These are phyloP conservation scores for Phytophthora tentaculata DNA, from an alignment of 352 stramenopile genomes.

Conservation along the genomic window DNA sequence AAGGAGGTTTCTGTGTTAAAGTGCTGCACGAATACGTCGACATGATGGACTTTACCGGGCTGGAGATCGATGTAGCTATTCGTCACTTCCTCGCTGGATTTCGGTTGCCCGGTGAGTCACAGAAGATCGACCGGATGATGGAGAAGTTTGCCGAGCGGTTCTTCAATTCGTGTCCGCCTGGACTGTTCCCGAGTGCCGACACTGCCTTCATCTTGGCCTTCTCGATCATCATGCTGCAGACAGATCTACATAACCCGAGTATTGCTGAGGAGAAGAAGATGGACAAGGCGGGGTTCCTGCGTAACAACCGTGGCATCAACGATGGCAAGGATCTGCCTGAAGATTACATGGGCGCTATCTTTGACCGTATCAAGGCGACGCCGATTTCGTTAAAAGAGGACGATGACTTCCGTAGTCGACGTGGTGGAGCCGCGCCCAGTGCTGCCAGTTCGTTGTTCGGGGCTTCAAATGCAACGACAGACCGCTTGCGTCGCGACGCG, in stretches of 20 bases:
- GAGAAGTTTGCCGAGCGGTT: slow-evolving; percentile 98
- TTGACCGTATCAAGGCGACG: slow-evolving; percentile 95
- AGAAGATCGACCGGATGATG: slow-evolving; percentile 99
- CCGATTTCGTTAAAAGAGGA: slow-evolving; percentile 98
- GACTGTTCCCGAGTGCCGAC: slow-evolving; percentile 95
- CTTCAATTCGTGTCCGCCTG: slow-evolving; percentile 71
- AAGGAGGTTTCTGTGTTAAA: slow-evolving; percentile 91
- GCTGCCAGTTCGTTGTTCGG: slow-evolving; percentile 66
- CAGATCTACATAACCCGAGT: slow-evolving; percentile 99
- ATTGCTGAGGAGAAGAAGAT: slow-evolving; percentile 98
- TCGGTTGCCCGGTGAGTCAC: slow-evolving; percentile 97
- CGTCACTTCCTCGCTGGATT: slow-evolving; percentile 98
- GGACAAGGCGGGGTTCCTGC: slow-evolving; percentile 96
- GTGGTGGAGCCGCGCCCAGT: slow-evolving; percentile 36
- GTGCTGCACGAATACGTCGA: slow-evolving; percentile 98
- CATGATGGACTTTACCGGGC: slow-evolving; percentile 94
- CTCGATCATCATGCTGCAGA: slow-evolving; percentile 88
- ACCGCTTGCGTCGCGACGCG: slow-evolving; percentile 76
- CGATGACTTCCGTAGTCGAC: slow-evolving; percentile 71
- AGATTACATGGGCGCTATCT: slow-evolving; percentile 95
- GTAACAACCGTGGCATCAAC: slow-evolving; percentile 98
- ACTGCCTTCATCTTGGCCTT: slow-evolving; percentile 99
- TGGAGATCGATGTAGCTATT: slow-evolving; percentile 98
- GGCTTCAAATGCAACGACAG: slow-evolving; percentile 55
- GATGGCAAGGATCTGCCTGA: slow-evolving; percentile 95